Percentiles rank a stretch among this genome's conserved stretches.
Conservation (phyloP, 192 early-diverging fungal species). For the Coemansia sp. region DNA sequence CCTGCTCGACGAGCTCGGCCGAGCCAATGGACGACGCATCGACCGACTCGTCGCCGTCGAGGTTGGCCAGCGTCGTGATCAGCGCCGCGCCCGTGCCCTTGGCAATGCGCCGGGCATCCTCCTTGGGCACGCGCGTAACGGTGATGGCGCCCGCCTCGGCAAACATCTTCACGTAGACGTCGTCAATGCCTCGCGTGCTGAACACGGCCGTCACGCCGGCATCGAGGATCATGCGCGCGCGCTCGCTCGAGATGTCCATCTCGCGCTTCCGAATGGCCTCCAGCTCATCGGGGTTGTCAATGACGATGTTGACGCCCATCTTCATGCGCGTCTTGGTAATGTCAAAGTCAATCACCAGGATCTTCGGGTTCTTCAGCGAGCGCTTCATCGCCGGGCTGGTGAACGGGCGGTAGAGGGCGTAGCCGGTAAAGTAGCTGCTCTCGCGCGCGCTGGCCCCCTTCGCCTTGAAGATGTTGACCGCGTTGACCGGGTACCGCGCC, state of each 20-base stretch:
- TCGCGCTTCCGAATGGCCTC: constrained; percentile 95
- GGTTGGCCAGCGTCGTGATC: constrained; percentile 91
- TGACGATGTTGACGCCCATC: constrained; percentile 95
- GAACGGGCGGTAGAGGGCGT: constrained; percentile 97
- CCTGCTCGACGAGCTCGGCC: constrained; percentile 95
- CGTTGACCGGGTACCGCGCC: constrained; percentile 91
- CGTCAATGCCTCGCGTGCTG: constrained; percentile 99
- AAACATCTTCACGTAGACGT: constrained; percentile 96
- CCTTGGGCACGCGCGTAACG: constrained; percentile 93
- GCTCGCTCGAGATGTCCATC: constrained; percentile 93
- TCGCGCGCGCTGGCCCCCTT: constrained; percentile 92
- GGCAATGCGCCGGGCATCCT: constrained; percentile 96
- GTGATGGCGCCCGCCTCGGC: constrained; percentile 98
- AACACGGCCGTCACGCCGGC: constrained; percentile 96
- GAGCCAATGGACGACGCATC: constrained; percentile 84
- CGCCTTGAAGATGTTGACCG: constrained; percentile 96
- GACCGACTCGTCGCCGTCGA: constrained; percentile 98
- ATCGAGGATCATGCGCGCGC: constrained; percentile 90
- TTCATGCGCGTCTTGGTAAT: constrained; percentile 98
- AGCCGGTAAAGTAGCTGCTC: constrained; percentile 85
- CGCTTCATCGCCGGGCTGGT: constrained; percentile 95
- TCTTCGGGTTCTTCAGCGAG: constrained; percentile 82
- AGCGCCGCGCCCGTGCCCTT: constrained; percentile 95
- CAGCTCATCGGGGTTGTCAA: constrained; percentile 97
- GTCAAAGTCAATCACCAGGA: constrained; percentile 98